Percentiles rank a stretch among this genome's conserved stretches.
phyloP scores from a whole-genome alignment of 2,329 filamentous ascomycete species.

The Colletotrichum tabaci region DNA sequence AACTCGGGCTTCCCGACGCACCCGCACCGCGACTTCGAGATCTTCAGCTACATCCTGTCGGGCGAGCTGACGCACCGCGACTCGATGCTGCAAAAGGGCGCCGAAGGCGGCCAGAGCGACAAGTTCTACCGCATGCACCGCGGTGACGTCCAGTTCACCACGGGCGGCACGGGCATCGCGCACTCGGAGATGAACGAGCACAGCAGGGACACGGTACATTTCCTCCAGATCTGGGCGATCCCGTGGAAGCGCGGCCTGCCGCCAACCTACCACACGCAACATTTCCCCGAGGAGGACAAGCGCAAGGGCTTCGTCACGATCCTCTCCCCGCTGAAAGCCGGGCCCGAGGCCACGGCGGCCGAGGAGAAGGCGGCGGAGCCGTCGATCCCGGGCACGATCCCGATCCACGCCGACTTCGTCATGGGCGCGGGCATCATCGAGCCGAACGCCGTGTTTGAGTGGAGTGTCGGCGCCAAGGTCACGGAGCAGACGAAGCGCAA shows the following conservation, averaged over 20 bases:
- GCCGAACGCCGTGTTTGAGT: constrained; percentile 76
- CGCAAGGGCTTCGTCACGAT: constrained; percentile 79
- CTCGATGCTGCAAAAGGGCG: constrained; percentile 82
- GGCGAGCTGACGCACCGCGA: constrained; percentile 92
- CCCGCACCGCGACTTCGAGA: constrained; percentile 88
- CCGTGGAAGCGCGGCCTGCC: constrained; percentile 81
- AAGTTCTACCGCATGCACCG: constrained; percentile 80
- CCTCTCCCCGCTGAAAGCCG: constrained; percentile 80
- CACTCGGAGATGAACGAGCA: constrained; percentile 90
- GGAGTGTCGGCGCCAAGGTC: constrained; percentile 76
- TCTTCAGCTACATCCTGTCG: constrained; percentile 89
- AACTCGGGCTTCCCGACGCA: constrained; percentile 87
- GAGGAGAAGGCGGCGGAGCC: constrained; percentile 77
- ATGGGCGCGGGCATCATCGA: constrained; percentile 85
- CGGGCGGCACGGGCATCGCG: constrained; percentile 84
- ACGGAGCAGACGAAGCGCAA: constrained; percentile 73
- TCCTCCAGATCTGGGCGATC: constrained; percentile 90
- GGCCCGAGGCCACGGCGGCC: constrained; percentile 71
- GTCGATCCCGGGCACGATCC: constrained; percentile 77
- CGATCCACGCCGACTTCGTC: constrained; percentile 86
- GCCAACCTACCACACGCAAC: constrained; percentile 82
- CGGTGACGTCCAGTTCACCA: constrained; percentile 92
- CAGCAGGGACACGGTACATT: constrained; percentile 79
- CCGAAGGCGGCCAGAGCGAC: constrained; percentile 71
- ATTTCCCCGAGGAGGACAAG: constrained; percentile 82